Conservation (phyloP, 2,329 filamentous ascomycete species). For the Ophiocordyceps polyrhachis-furcata region DNA sequence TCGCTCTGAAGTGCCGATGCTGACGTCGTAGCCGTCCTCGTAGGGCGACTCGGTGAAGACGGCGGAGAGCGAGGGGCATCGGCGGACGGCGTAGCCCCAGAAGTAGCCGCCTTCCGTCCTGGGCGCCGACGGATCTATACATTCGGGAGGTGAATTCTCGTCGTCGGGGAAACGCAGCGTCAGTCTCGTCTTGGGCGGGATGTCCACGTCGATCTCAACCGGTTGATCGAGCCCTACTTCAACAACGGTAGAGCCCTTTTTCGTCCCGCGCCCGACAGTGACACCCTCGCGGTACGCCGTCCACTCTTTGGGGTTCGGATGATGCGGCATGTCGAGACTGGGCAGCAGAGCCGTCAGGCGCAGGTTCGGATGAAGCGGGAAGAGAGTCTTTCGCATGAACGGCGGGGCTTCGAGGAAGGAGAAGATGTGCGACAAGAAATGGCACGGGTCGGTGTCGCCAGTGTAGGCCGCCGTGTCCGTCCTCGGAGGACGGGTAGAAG, state of each 20-base stretch:
- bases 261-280: slow-evolving; percentile 29
- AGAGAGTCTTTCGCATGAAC: slow-evolving; percentile 57
- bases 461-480: slow-evolving; percentile 39
- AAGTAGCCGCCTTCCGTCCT: slow-evolving; percentile 65
- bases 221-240: slow-evolving; percentile 38
- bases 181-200: slow-evolving; percentile 54
- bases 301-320: slow-evolving; percentile 59
- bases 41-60: slow-evolving; percentile 64
- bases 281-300: slow-evolving; percentile 66
- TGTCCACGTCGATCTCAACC: slow-evolving; percentile 35
- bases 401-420: slow-evolving; percentile 73
- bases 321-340: slow-evolving; percentile 70
- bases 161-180: slow-evolving; percentile 43
- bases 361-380: slow-evolving; percentile 64
- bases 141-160: slow-evolving; percentile 26
- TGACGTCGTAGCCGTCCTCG: slow-evolving; percentile 63
- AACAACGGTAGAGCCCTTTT: slow-evolving; percentile 31
- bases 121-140: slow-evolving; percentile 49
- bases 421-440: slow-evolving; percentile 64
- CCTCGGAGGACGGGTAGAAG: slow-evolving; percentile 22
- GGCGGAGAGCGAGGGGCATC: slow-evolving; percentile 43
- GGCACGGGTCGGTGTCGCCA: slow-evolving; percentile 54
- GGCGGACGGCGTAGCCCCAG: slow-evolving; percentile 64
- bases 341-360: slow-evolving; percentile 54
- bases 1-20: slow-evolving; percentile 68